Percentiles rank a stretch among this genome's conserved stretches.
Evolutionary conservation across 208 protist genomes (phyloP).

Genomic region (Trypanosoma cruzi): DNA sequence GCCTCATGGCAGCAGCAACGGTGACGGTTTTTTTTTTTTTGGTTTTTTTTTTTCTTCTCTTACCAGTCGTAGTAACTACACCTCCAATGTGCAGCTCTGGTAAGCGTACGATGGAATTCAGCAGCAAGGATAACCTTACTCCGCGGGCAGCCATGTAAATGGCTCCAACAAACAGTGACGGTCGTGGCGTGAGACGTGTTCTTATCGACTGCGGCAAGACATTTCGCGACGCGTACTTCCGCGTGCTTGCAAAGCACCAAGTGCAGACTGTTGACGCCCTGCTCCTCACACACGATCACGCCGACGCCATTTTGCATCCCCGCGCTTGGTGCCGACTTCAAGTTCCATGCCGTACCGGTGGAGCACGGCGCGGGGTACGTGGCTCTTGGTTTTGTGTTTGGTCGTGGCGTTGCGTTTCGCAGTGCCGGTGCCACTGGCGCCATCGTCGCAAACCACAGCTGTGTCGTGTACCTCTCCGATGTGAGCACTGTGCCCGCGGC

Average conservation of each 20-base stretch:
- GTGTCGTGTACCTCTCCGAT: slow-evolving; percentile 88
- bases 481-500: slow-evolving; percentile 48
- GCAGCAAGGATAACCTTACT: too few relatives aligned
- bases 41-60: too few relatives aligned
- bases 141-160: too few relatives aligned
- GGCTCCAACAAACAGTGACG: too few relatives aligned
- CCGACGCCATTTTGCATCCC: slow-evolving; percentile 55
- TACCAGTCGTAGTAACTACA: too few relatives aligned
- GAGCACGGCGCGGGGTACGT: slow-evolving; percentile 79
- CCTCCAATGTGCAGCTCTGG: too few relatives aligned
- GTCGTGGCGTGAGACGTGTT: slow-evolving; percentile 41
- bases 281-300: slow-evolving; percentile 87
- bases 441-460: slow-evolving; percentile 32
- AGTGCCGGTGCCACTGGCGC: slow-evolving; percentile 28
- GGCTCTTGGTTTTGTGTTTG: slow-evolving; percentile 86
- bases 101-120: too few relatives aligned
- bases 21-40: too few relatives aligned
- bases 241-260: slow-evolving; percentile 63
- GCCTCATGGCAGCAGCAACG: slow-evolving; percentile 44
- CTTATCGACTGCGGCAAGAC: slow-evolving; percentile 93
- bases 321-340: slow-evolving; percentile 38
- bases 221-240: slow-evolving; percentile 90
- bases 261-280: slow-evolving; percentile 74
- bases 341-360: slow-evolving; percentile 74
- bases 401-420: slow-evolving; percentile 58